phyloP scores from a whole-genome alignment of 106 monocot species.

The Dendrobium catenatum region DNA sequence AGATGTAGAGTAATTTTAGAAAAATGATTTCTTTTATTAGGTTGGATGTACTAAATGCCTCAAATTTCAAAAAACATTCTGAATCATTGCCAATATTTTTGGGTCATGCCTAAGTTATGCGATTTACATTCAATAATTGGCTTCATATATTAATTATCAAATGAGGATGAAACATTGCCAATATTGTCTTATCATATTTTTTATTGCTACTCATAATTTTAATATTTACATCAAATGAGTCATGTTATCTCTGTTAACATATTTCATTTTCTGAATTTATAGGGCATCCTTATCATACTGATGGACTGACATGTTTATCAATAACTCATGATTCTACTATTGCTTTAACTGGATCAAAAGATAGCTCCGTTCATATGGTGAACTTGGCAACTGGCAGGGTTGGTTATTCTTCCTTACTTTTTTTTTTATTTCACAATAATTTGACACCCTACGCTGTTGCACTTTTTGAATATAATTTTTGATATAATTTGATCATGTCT shows the following conservation, averaged over 20 bases:
- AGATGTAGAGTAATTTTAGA: too few relatives aligned
- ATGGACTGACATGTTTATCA: constrained; percentile 75
- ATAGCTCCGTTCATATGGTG: constrained; percentile 76
- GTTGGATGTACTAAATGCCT: too few relatives aligned
- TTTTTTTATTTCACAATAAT: not conserved
- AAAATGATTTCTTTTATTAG: too few relatives aligned
- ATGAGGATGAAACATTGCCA: not conserved
- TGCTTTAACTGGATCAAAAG: constrained; percentile 72
- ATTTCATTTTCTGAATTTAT: constrained; percentile 4
- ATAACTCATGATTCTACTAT: constrained; percentile 72
- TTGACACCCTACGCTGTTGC: not conserved
- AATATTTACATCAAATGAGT: not conserved
- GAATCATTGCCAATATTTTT: too few relatives aligned
- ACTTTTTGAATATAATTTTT: not conserved
- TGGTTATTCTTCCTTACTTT: not conserved
- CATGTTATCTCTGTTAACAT: not conserved
- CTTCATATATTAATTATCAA: not conserved
- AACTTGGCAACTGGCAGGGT: constrained; percentile 65
- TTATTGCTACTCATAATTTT: not conserved
- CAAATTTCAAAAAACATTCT: too few relatives aligned
- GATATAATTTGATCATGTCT: not conserved
- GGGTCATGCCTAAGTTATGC: not conserved
- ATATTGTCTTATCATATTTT: not conserved
- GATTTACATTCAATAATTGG: not conserved
- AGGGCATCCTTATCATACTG: constrained; percentile 85